A percentile compares a stretch with the other conserved stretches of the same genome.
Evolutionary conservation across 768 basidiomycete genomes (phyloP).

Genomic region (Bullera alba): DNA sequence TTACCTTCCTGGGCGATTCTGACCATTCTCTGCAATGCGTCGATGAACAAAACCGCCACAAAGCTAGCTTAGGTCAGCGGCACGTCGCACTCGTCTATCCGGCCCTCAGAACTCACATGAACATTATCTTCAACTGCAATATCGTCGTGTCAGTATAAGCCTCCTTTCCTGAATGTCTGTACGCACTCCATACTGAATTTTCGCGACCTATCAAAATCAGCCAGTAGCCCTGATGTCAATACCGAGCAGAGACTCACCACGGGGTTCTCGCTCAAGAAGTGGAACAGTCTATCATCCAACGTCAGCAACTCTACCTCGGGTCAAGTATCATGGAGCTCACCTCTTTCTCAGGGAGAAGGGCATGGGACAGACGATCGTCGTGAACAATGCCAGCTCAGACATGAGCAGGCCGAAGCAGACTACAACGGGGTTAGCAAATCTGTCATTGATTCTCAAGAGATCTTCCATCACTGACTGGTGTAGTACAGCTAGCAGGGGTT

Average conservation of each 20-base stretch:
- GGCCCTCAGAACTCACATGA: constrained; percentile 58
- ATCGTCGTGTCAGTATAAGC: background rate
- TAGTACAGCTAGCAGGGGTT: constrained; percentile 36
- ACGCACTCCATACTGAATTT: constrained; percentile 66
- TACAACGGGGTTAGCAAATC: constrained; percentile 3
- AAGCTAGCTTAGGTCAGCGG: constrained; percentile 51
- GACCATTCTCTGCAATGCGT: constrained; percentile 90
- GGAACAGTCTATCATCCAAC: constrained; percentile 29
- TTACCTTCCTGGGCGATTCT: constrained; percentile 48
- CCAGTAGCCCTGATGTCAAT: background rate
- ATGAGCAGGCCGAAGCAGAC: constrained; percentile 76
- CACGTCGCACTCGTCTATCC: background rate
- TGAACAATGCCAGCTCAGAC: constrained; percentile 47
- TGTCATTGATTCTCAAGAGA: background rate
- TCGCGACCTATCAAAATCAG: constrained; percentile 57
- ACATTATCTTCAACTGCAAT: constrained; percentile 70
- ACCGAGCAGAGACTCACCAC: constrained; percentile 60
- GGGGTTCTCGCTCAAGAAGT: constrained; percentile 52
- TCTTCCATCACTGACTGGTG: constrained; percentile 17
- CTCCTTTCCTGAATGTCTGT: background rate
- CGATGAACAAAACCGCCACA: constrained; percentile 76
- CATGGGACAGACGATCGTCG: constrained; percentile 55
- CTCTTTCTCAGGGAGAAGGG: constrained; percentile 59
- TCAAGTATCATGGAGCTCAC: constrained; percentile 17
- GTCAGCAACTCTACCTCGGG: background rate